These are phyloP conservation scores for Psilocybe subaeruginosa DNA, from an alignment of 768 basidiomycete genomes.

Conservation along the genomic window DNA sequence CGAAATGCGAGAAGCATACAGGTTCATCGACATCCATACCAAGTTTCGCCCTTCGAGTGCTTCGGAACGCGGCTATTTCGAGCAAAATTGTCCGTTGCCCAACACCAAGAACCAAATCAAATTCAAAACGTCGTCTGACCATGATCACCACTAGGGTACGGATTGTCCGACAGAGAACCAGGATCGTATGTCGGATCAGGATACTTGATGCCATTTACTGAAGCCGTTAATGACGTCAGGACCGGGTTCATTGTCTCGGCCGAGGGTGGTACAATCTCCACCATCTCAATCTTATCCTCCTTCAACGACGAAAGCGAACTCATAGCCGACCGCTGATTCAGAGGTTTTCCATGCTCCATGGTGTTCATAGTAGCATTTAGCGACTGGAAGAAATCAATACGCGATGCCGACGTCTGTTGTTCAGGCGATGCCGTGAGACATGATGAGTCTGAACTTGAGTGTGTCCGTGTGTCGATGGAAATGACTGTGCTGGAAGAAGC, in stretches of 20 bases:
- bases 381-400: not conserved
- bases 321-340: not conserved
- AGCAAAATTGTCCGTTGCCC: too few species aligned
- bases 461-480: not conserved
- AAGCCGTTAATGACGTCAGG: not conserved
- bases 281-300: not conserved
- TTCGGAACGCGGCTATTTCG: too few species aligned
- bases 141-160: not conserved
- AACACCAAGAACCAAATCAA: too few species aligned
- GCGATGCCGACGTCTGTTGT: not conserved
- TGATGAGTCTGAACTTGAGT: too few species aligned
- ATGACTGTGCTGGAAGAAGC: not conserved
- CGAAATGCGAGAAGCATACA: too few species aligned
- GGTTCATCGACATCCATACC: too few species aligned
- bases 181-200: not conserved
- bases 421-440: not conserved
- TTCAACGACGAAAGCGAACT: not conserved
- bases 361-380: too few species aligned
- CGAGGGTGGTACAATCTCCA: not conserved
- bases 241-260: not conserved
- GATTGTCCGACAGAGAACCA: not conserved
- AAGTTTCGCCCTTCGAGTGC: too few species aligned
- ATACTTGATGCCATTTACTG: not conserved
- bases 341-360: too few species aligned
- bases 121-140: too few species aligned